Evolutionary conservation across 2,329 filamentous ascomycete genomes (phyloP), one percentile per base, ranked within the genome.

Genomic region (Exophiala bonariae): DNA sequence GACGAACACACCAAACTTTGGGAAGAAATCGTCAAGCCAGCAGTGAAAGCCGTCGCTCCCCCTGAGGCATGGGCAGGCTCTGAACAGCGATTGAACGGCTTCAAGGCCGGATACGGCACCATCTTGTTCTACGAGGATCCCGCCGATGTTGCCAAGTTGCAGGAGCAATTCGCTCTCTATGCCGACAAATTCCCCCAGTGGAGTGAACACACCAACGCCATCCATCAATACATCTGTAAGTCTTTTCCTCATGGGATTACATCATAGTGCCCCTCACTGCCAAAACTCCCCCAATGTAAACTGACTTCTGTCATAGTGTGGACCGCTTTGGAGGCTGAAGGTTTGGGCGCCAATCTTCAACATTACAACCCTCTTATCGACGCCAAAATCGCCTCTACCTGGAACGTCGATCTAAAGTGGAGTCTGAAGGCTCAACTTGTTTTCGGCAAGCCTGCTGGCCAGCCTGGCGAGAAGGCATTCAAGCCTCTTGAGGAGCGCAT

Each of bases 361-460:
- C 90, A 96, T 75, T 95, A 95, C 78, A 93, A 89, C 79, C 89
- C 89, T 16, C 70, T 96, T 49, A 81, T 95, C 59, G 86, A 95
- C 71, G 76, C 78, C 56, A 81, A 83, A 72, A 85, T 90, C 43
- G 71, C 78, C 35, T 74, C 74, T 53, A 73, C 81, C 59, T 96
- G 88, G 86, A 77, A 78, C 47, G 60, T 95, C 23, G 86, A 87
- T 34, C 62, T 71, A 14, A 78, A 79, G 60, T 96, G 90, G 89
- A 81, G 80, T 63, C 79, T 95, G 56, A 81, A 85, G 63, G 85
- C 87, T 18, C 89, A 95, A 78, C 75, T 96, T 57, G 89, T 95
- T 61, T 93, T 96, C 69, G 89, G 89, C 26, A 54, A 41, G 33
- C 54, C 54, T 17, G 44, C 40, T 22, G 55, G 31, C 14, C 16